Evolutionary conservation across 2,329 filamentous ascomycete genomes (phyloP).

Genomic region (Cladosporium sp.): DNA sequence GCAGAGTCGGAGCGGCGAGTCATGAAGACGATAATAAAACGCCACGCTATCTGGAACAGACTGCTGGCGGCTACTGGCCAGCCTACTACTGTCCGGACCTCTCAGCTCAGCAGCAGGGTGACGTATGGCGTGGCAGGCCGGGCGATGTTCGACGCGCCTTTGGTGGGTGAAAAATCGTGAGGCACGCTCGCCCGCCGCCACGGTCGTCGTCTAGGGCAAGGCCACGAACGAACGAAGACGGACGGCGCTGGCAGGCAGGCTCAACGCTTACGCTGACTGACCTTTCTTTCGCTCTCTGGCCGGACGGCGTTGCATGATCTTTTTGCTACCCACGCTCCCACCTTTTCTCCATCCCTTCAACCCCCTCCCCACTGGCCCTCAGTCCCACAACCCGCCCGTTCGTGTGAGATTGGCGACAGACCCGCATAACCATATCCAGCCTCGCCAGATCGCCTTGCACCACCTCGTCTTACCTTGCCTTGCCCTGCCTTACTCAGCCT

Average conservation of each 20-base stretch:
- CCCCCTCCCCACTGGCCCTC: slow-evolving; percentile 12
- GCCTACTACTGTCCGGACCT: not conserved
- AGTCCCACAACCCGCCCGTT: slow-evolving; percentile 17
- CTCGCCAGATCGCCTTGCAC: slow-evolving; percentile 7
- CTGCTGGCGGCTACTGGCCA: slow-evolving; percentile 11
- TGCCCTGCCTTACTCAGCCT: slow-evolving; percentile 13
- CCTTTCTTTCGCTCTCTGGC: slow-evolving; percentile 8
- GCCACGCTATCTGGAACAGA: slow-evolving; percentile 20
- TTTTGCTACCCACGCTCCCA: slow-evolving; percentile 18
- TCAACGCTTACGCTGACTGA: slow-evolving; percentile 20
- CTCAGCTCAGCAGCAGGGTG: slow-evolving; percentile 18
- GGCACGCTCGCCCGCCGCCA: slow-evolving; percentile 10
- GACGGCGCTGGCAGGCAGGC: slow-evolving; percentile 17
- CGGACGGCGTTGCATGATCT: slow-evolving; percentile 13
- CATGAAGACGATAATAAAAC: slow-evolving; percentile 18
- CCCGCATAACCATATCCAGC: slow-evolving; percentile 6
- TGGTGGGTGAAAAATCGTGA: slow-evolving; percentile 18
- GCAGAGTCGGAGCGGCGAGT: slow-evolving; percentile 13
- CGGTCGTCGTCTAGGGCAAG: slow-evolving; percentile 12
- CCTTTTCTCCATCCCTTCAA: slow-evolving; percentile 20
- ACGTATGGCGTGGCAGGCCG: slow-evolving; percentile 19
- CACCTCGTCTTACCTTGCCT: not conserved
- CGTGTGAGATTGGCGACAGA: slow-evolving; percentile 17
- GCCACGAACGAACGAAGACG: not conserved
- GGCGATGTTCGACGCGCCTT: slow-evolving; percentile 13